Conservation (phyloP, 1,284 basidiomycete species). For the Fomitopsis palustris region DNA sequence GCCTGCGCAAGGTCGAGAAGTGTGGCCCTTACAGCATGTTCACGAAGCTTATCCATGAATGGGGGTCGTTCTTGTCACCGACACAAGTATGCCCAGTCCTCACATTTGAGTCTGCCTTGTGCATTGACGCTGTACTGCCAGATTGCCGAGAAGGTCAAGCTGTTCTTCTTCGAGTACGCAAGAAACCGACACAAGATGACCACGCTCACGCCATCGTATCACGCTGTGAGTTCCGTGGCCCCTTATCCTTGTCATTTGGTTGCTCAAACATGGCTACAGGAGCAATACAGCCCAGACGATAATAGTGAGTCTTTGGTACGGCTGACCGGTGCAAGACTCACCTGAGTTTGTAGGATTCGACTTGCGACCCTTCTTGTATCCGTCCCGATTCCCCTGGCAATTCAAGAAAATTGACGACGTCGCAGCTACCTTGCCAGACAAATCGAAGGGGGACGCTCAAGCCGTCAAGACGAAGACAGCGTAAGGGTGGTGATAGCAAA, state of each 20-base stretch:
- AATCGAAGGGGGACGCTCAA: conserved; percentile 37
- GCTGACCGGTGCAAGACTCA: not conserved
- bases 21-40: conserved; percentile 98
- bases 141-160: conserved; percentile 97
- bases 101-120: not conserved
- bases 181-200: conserved; percentile 99
- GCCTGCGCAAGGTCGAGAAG: conserved; percentile 94
- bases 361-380: conserved; percentile 94
- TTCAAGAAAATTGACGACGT: conserved; percentile 92
- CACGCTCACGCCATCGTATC: conserved; percentile 93
- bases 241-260: not conserved
- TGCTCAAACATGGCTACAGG: conserved; percentile 40
- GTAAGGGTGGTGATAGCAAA: not conserved
- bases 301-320: conserved; percentile 67
- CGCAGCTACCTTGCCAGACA: conserved; percentile 71
- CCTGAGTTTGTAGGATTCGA: conserved; percentile 72
- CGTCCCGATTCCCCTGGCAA: conserved; percentile 92
- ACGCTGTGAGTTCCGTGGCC: conserved; percentile 63
- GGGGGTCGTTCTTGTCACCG: conserved; percentile 83
- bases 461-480: conserved; percentile 15
- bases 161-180: conserved; percentile 97
- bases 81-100: conserved; percentile 50
- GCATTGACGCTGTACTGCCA: conserved; percentile 27
- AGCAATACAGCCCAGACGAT: conserved; percentile 95
- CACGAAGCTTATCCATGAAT: conserved; percentile 89